Base-by-base conservation (phyloP, 805 yeast genomes). In the Pichia heedii region DNA sequence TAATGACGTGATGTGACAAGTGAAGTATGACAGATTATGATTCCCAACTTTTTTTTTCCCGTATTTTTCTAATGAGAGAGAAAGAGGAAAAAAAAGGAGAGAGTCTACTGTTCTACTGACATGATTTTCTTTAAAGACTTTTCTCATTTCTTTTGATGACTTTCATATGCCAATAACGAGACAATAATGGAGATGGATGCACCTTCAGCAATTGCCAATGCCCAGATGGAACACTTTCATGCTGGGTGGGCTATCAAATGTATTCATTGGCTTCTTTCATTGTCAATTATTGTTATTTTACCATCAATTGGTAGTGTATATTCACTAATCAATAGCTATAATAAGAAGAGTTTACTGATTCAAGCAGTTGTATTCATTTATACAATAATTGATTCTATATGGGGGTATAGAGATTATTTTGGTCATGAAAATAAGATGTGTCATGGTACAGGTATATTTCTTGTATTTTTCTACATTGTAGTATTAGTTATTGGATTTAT, bases 341-440 rank as follows among this genome's bases (percentile, higher is more conserved):
- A 29, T 16, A 29, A 12, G 15, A 29, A 16, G 15, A 29, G 32
- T 29, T 16, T 29, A 13, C 12, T 29, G 1, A 29, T 29, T 29
- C 32, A 29, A 29, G 15, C 32, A 29, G 15, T 29, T 10, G 18
- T 16, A 13, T 29, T 29, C 13, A 66, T 55, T 0, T 83, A 80
- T 54, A 71, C 80, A 1, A 61, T 70, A 0, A 45, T 78, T 22
- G 93, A 83, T 46, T 73, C 77, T 2, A 37, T 78, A 10, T 29
- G 32, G 32, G 63, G 75, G 38, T 83, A 81, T 54, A 80, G 84
- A 1, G 90, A 83, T 55, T 67, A 67, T 30, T 69, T 73, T 42
- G 81, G 79, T 33, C 77, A 78, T 44, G 90, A 83, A 55, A 82
- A 81, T 57, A 62, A 73, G 44, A 77, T 86, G 1, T 76, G 84